Evolutionary conservation across 2,329 filamentous ascomycete species (phyloP), one percentile per base, ranked within the genome.

Genomic region (Pyrenophora seminiperda): DNA sequence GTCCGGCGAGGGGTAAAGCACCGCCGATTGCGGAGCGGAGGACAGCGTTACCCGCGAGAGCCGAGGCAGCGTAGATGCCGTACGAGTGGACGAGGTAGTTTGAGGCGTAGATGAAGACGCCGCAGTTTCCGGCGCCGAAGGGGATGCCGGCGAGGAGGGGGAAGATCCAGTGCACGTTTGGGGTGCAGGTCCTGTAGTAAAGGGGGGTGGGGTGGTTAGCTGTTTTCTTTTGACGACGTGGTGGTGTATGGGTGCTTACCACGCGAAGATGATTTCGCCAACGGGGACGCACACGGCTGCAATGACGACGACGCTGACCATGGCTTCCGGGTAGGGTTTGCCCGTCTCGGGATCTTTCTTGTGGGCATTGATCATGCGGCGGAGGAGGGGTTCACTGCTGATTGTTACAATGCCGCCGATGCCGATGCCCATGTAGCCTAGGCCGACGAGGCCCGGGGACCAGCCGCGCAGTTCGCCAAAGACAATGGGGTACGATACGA

Each of bases 401-500:
- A 86, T 84, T 14, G 77, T 76, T 10, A 81, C 70, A 24, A 66
- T 49, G 10, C 66, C 83, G 17, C 84, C 84, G n/a, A 82, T 74
- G 0, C 83, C 83, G 40, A 87, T 86, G 9, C 90, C 92, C 5
- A 87, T 64, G 71, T 95, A 97, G 1, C 90, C 83, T 2, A 97
- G 82, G 0, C 92, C 91, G 0, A 86, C 84, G 29, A 88, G 42
- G 1, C 89, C 86, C 0, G 87, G 78, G 2, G 80, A 80, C 92
- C 91, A 97, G 53, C 90, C 90, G 14, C 92, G 87, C 50, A 84
- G 74, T 32, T 87, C 78, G 9, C 80, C 79, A 73, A 94, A 96
- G 50, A 96, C 88, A 51, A 95, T 88, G 0, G 91, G 91, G 70
- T 95, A 95, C 10, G 90, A 90, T 13, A 95, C 87, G 75, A 96